Evolutionary conservation across 1,284 basidiomycete species (phyloP), one percentile per base, ranked within the genome.

Genomic region (Dichomitus squalens): DNA sequence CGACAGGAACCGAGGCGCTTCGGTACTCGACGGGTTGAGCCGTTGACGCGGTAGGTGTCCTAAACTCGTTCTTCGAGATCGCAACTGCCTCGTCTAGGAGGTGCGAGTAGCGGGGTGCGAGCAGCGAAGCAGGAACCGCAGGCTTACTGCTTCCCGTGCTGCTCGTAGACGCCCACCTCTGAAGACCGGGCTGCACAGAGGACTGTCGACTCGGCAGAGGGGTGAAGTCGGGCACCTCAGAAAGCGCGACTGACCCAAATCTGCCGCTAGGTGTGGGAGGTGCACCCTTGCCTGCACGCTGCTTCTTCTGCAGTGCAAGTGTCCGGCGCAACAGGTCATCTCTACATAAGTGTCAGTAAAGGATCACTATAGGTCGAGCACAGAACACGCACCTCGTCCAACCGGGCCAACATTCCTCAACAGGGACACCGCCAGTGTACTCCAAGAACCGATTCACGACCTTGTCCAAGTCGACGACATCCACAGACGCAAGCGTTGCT

Each of bases 301-400:
- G 89, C 64, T 87, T 89, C 61, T 78, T 82, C 66, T 82, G 75
- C 36, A 92, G 70, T 1, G 88, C 84, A 14, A 74, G 73, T 4
- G 80, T 75, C 39, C 90, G 79, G 56, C 79, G 73, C 41, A 80
- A 59, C 29, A 92, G 66, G 52, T 79, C 77, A 20, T 81, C 78
- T 48, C 89, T 91, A 55, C 6, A 41, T 51, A 29, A 49, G 16
- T 36, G 52, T 58, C 33, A 62, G 53, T 31, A 39, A 43, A 18
- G 4, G 16, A 18, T 1, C 21, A 18, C 49, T 29, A 48, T 9
- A 21, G 35, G 34, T 34, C 38, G 18, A 16, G 52, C 11, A 25
- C 52, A 27, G 60, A 14, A 8, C 11, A 61, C 79, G 36, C 67
- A 88, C 88, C 75, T 72, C 20, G 75, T 73, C 86, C 87, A 89